phyloP scores from a whole-genome alignment of 495 filamentous ascomycete genomes.

The Penicillium waksmanii region DNA sequence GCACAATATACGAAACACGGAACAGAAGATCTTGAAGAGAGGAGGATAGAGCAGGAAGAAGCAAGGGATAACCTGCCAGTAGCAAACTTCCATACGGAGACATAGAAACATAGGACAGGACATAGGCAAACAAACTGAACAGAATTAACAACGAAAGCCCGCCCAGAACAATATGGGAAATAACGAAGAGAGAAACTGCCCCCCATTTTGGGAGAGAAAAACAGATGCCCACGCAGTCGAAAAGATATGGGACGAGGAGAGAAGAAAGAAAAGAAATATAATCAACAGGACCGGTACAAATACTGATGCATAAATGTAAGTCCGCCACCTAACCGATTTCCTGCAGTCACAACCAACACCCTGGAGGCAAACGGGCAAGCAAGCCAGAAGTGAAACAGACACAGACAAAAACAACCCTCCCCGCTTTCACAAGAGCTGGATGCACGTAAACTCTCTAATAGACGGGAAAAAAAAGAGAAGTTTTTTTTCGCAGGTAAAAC shows the following conservation, averaged over 20 bases:
- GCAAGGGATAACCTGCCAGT: slow-evolving; percentile 4
- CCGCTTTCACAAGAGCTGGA: not conserved
- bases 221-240: not conserved
- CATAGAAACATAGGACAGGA: not conserved
- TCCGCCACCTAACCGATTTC: slow-evolving; percentile 3
- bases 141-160: slow-evolving; percentile 1
- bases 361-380: slow-evolving; percentile 2
- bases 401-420: not conserved
- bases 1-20: not conserved
- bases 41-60: slow-evolving; percentile 16
- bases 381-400: slow-evolving; percentile 18
- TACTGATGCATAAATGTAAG: not conserved
- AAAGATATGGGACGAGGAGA: not conserved
- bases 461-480: slow-evolving; percentile 11
- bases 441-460: slow-evolving; percentile 18
- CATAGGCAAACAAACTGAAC: not conserved
- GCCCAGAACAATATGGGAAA: slow-evolving; percentile 4
- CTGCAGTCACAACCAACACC: not conserved
- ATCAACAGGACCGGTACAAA: slow-evolving; percentile 4
- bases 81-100: slow-evolving; percentile 7
- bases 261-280: not conserved
- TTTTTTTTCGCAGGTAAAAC: slow-evolving; percentile 34
- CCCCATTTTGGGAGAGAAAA: not conserved
- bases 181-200: not conserved
- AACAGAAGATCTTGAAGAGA: not conserved